phyloP scores from a whole-genome alignment of 2,329 filamentous ascomycete genomes.

The Magnaporthiopsis rhizophila region DNA sequence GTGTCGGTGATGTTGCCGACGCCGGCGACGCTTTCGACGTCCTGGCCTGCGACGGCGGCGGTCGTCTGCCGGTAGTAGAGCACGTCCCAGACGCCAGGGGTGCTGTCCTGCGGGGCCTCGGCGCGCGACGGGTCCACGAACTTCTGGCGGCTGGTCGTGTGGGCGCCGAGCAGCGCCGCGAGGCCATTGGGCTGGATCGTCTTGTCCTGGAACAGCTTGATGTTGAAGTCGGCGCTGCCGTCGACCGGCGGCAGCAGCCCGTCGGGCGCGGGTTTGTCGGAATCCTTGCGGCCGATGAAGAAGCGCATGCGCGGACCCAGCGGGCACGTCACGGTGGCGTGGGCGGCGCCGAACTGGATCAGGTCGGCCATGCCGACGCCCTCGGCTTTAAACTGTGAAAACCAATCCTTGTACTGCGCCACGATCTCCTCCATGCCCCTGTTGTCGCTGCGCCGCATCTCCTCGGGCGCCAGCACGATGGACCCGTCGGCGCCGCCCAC shows the following conservation, averaged over 20 bases:
- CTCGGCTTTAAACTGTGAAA: conserved; percentile 27
- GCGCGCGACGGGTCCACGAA: conserved; percentile 30
- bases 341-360: conserved; percentile 38
- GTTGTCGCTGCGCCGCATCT: conserved; percentile 31
- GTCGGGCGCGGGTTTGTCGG: conserved; percentile 27
- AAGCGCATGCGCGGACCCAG: conserved; percentile 39
- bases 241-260: conserved; percentile 36
- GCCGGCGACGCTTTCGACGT: conserved; percentile 11
- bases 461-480: conserved; percentile 27
- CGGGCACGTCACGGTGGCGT: conserved; percentile 41
- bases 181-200: conserved; percentile 40
- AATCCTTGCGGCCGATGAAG: conserved; percentile 39
- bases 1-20: neutral
- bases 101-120: conserved; percentile 35
- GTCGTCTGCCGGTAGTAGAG: conserved; percentile 37
- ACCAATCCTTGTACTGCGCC: conserved; percentile 27
- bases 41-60: conserved; percentile 9
- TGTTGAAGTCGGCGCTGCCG: conserved; percentile 30
- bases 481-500: conserved; percentile 37
- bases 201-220: conserved; percentile 39
- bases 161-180: conserved; percentile 45
- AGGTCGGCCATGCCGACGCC: conserved; percentile 43
- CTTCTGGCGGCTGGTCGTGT: conserved; percentile 39
- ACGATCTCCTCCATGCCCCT: conserved; percentile 34
- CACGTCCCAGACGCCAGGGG: conserved; percentile 41